phyloP scores from a whole-genome alignment of 306 rosid species.

The Hylodesmum podocarpum region DNA sequence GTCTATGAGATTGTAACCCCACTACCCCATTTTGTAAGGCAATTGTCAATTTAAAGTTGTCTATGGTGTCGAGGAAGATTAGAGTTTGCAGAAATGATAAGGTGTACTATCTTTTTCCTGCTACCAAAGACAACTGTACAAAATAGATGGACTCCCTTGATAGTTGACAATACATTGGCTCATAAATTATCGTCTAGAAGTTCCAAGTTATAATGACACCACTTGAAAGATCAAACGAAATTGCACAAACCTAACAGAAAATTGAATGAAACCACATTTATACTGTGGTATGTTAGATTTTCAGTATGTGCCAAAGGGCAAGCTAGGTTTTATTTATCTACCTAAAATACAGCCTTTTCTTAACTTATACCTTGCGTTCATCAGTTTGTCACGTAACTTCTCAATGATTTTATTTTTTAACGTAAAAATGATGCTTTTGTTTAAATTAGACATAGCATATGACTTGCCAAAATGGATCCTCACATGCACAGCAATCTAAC shows the following conservation, averaged over 20 bases:
- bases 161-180: background rate
- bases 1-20: too few species aligned
- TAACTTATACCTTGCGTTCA: background rate
- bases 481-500: too few species aligned
- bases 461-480: too few species aligned
- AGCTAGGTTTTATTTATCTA: background rate
- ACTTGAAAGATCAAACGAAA: background rate
- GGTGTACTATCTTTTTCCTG: background rate
- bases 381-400: background rate
- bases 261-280: background rate
- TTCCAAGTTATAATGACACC: background rate
- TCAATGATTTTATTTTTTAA: background rate
- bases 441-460: background rate
- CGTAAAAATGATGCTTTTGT: background rate
- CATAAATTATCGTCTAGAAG: background rate
- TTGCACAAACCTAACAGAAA: background rate
- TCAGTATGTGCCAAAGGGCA: background rate
- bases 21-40: constrained; percentile 12
- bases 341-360: background rate
- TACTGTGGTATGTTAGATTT: background rate
- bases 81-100: background rate
- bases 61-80: background rate
- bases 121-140: background rate
- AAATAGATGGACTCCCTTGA: background rate
- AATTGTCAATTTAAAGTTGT: background rate